Evolutionary conservation across 75 land plant species (phyloP).

Genomic region (Adiantum capillusveneris): DNA sequence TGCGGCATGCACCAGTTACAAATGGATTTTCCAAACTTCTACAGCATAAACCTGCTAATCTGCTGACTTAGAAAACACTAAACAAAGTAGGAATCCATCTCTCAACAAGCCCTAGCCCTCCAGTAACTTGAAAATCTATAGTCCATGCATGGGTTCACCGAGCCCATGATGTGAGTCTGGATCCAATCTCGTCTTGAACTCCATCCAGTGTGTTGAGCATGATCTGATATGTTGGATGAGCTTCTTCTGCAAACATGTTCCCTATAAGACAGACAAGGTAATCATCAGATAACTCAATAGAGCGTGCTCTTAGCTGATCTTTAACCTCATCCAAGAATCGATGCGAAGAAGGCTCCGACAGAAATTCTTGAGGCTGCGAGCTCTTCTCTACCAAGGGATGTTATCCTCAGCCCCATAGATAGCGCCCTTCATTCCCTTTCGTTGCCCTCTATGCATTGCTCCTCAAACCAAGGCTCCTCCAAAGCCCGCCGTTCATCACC

Average conservation of each 20-base stretch:
- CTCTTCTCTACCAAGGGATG: conserved; percentile 26
- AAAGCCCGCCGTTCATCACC: no score
- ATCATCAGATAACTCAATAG: conserved; percentile 45
- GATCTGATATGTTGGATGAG: conserved; percentile 60
- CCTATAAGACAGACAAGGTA: conserved; percentile 61
- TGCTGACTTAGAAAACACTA: no score
- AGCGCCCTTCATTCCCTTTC: no score
- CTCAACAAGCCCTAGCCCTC: no score
- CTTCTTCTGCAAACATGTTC: conserved; percentile 67
- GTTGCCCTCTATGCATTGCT: no score
- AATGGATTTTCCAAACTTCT: no score
- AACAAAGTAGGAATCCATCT: no score
- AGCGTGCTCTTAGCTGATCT: conserved; percentile 32
- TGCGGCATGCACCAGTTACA: no score
- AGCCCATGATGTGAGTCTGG: conserved; percentile 43
- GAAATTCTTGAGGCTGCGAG: conserved; percentile 61
- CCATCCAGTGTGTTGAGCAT: conserved; percentile 65
- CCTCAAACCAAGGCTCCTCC: no score
- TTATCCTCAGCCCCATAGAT: no score
- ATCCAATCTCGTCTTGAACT: conserved; percentile 49
- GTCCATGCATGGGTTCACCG: conserved; percentile 63
- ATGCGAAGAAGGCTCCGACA: conserved; percentile 38
- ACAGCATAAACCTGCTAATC: no score
- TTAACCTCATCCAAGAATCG: conserved; percentile 37
- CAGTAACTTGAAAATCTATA: no score